phyloP scores from a whole-genome alignment of 345 rosid species.

The Citrus cavaleriei region DNA sequence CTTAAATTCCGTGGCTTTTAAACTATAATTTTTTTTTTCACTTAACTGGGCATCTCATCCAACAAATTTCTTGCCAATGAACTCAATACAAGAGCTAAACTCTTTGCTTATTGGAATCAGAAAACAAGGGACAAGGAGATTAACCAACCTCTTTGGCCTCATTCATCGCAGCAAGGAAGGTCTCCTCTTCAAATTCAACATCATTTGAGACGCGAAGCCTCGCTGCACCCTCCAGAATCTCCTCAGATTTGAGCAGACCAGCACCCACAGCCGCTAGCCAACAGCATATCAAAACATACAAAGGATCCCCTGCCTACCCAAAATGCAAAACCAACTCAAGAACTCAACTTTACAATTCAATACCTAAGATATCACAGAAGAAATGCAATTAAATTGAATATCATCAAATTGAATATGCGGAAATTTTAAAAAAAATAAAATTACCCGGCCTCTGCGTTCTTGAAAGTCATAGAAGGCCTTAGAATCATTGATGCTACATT shows the following conservation, averaged over 20 bases:
- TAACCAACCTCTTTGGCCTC: conserved; percentile 79
- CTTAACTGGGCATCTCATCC: not conserved
- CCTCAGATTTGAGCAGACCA: conserved; percentile 92
- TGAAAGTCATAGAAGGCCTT: conserved; percentile 91
- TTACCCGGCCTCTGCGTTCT: conserved; percentile 74
- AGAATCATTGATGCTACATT: conserved; percentile 65
- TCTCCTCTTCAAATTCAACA: conserved; percentile 91
- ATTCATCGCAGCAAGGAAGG: conserved; percentile 67
- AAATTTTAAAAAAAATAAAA: too few species aligned
- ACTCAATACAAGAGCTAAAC: not conserved
- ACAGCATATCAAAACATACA: conserved; percentile 89
- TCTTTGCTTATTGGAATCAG: not conserved
- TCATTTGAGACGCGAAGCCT: conserved; percentile 81
- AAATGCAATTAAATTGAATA: not conserved
- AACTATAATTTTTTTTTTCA: not conserved
- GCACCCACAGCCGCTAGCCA: conserved; percentile 97
- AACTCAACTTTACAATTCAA: not conserved
- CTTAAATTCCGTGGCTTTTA: not conserved
- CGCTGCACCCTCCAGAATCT: conserved; percentile 76
- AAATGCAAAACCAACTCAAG: conserved; percentile 18
- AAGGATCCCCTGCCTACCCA: conserved; percentile 82
- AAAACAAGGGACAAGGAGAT: not conserved
- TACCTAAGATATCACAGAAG: not conserved
- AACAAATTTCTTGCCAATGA: not conserved
- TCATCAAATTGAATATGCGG: not conserved